Percentiles rank a stretch among this genome's conserved stretches.
Conservation (phyloP, 2,329 filamentous ascomycete genomes). For the Beauveria sp. region DNA sequence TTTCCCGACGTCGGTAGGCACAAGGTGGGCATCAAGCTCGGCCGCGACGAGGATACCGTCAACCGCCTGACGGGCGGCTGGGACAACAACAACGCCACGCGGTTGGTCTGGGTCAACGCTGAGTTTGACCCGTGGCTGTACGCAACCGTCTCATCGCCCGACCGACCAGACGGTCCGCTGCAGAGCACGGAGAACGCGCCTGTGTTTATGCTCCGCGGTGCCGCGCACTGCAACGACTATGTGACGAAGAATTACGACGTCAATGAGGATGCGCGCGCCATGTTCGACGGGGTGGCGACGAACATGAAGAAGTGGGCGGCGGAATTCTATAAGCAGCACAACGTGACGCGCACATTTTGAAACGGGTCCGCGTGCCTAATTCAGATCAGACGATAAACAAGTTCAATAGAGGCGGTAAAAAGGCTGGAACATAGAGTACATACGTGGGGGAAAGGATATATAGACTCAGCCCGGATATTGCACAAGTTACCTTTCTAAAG, state of each 20-base stretch:
- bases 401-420: not conserved
- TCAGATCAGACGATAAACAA: not conserved
- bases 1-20: not conserved
- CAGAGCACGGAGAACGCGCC: conserved; percentile 40
- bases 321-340: conserved; percentile 36
- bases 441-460: not conserved
- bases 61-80: conserved; percentile 12
- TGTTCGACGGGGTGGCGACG: conserved; percentile 45
- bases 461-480: too few relatives aligned
- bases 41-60: conserved; percentile 29
- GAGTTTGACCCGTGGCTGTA: conserved; percentile 8
- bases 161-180: conserved; percentile 17
- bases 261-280: conserved; percentile 47
- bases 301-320: conserved; percentile 57
- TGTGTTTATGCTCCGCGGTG: conserved; percentile 26
- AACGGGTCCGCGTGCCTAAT: not conserved
- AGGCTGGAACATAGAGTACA: not conserved
- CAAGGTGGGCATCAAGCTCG: conserved; percentile 26
- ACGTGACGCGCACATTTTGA: not conserved
- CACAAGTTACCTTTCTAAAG: too few relatives aligned
- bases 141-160: conserved; percentile 1
- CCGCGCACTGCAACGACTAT: conserved; percentile 51
- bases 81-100: conserved; percentile 2
- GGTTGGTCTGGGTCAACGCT: conserved; percentile 8
- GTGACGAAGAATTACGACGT: conserved; percentile 58